These are phyloP conservation scores for Myotisia sp. DNA, from an alignment of 2,329 filamentous ascomycete species.

Conservation along the genomic window DNA sequence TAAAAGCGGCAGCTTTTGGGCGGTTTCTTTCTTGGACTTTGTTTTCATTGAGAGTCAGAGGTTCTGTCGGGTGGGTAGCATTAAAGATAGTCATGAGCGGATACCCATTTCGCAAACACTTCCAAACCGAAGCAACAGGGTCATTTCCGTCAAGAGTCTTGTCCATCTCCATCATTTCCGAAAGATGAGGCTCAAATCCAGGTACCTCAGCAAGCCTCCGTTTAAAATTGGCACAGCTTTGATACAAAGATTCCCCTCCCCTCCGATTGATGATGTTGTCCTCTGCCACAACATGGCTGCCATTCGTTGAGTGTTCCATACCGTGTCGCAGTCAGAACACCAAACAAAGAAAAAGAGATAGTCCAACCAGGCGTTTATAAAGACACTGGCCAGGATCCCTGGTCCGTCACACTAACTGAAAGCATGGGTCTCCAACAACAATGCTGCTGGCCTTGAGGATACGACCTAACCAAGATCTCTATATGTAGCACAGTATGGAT, in stretches of 20 bases:
- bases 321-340: constrained; percentile 7
- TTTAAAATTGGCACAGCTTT: constrained; percentile 79
- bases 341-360: background rate
- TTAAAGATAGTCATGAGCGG: constrained; percentile 86
- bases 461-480: too few relatives aligned
- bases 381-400: constrained; percentile 11
- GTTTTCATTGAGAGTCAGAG: constrained; percentile 52
- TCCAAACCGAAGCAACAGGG: constrained; percentile 84
- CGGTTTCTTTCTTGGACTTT: constrained; percentile 55
- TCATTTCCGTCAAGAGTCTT: constrained; percentile 49
- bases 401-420: constrained; percentile 10
- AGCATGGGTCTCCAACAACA: constrained; percentile 10
- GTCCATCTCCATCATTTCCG: constrained; percentile 56
- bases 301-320: constrained; percentile 24
- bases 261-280: constrained; percentile 96
- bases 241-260: constrained; percentile 89
- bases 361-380: background rate
- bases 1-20: constrained; percentile 77
- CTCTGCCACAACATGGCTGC: constrained; percentile 45
- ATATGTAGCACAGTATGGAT: too few relatives aligned
- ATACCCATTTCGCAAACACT: constrained; percentile 66
- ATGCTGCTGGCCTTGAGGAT: constrained; percentile 2
- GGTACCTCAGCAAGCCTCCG: constrained; percentile 71
- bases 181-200: constrained; percentile 61
- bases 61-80: constrained; percentile 55